Conservation (phyloP, 192 early-diverging fungal species). For the Coemansia sp. region DNA sequence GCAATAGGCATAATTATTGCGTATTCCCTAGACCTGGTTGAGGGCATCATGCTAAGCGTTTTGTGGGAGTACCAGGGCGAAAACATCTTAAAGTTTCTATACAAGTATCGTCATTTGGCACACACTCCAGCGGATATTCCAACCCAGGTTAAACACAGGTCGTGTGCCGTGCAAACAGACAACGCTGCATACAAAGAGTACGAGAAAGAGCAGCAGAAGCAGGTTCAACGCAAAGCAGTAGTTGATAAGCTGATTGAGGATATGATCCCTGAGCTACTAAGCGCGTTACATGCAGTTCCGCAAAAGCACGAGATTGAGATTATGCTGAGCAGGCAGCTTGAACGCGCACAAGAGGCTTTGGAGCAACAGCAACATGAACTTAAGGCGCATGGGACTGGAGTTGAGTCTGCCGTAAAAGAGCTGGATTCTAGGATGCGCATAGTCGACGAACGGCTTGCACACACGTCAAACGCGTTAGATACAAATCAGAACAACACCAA, state of each 20-base stretch:
- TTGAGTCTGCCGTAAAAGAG: slow-evolving; percentile 5
- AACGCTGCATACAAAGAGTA: slow-evolving; percentile 1
- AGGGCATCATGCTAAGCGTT: slow-evolving; percentile 19
- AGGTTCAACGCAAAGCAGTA: not conserved
- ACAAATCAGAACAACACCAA: not conserved
- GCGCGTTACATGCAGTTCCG: slow-evolving; percentile 13
- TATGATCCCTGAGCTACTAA: slow-evolving; percentile 20
- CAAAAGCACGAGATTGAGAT: not conserved
- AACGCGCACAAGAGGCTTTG: not conserved
- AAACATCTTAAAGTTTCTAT: slow-evolving; percentile 26
- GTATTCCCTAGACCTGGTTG: slow-evolving; percentile 21
- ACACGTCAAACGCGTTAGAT: not conserved
- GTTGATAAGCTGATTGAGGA: slow-evolving; percentile 24
- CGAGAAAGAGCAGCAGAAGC: not conserved
- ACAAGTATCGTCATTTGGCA: slow-evolving; percentile 7
- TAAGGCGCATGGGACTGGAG: not conserved
- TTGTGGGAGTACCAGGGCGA: slow-evolving; percentile 42
- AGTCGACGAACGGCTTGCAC: slow-evolving; percentile 7
- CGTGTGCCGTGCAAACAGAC: slow-evolving; percentile 12
- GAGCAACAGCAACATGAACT: not conserved
- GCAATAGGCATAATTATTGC: not conserved
- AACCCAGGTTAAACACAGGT: not conserved
- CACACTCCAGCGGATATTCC: not conserved
- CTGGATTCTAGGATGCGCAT: not conserved
- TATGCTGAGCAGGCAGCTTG: slow-evolving; percentile 1